Evolutionary conservation across 768 basidiomycete genomes (phyloP).

Genomic region (Tricholoma flavovirens): DNA sequence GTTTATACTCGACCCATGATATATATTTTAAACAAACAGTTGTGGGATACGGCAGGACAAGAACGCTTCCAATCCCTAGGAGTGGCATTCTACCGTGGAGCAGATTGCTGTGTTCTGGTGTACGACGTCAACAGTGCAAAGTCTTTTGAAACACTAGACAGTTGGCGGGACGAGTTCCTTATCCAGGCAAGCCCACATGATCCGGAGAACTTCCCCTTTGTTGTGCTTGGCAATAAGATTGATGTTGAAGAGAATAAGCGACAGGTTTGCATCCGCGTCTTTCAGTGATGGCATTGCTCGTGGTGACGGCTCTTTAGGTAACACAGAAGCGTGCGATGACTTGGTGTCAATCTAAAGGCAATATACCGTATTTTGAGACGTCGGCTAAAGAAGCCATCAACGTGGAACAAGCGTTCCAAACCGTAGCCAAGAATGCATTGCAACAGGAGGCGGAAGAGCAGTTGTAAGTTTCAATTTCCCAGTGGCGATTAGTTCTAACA

Average conservation of each 20-base stretch:
- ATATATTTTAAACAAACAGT: constrained; percentile 36
- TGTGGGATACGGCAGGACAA: constrained; percentile 99
- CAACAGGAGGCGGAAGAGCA: constrained; percentile 97
- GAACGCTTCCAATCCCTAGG: constrained; percentile 99
- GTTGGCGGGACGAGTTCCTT: constrained; percentile 99
- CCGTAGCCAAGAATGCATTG: constrained; percentile 98
- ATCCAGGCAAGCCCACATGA: constrained; percentile 98
- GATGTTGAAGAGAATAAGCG: constrained; percentile 98
- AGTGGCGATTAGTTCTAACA: constrained; percentile 9
- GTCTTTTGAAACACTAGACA: constrained; percentile 97
- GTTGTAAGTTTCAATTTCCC: constrained; percentile 48
- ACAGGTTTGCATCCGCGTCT: constrained; percentile 52
- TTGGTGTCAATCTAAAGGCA: constrained; percentile 99
- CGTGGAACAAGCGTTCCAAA: constrained; percentile 99
- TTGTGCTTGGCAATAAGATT: constrained; percentile 99
- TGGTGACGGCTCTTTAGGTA: constrained; percentile 48
- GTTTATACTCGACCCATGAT: not conserved
- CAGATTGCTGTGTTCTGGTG: constrained; percentile 98
- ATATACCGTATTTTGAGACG: constrained; percentile 99
- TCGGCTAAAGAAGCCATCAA: constrained; percentile 99
- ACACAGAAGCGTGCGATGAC: constrained; percentile 99
- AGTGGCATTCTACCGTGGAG: constrained; percentile 98
- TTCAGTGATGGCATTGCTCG: constrained; percentile 4
- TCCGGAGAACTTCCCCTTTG: constrained; percentile 99
- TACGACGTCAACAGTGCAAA: constrained; percentile 99